phyloP scores from a whole-genome alignment of 495 filamentous ascomycete genomes.

The Aspergillus taichungensis region DNA sequence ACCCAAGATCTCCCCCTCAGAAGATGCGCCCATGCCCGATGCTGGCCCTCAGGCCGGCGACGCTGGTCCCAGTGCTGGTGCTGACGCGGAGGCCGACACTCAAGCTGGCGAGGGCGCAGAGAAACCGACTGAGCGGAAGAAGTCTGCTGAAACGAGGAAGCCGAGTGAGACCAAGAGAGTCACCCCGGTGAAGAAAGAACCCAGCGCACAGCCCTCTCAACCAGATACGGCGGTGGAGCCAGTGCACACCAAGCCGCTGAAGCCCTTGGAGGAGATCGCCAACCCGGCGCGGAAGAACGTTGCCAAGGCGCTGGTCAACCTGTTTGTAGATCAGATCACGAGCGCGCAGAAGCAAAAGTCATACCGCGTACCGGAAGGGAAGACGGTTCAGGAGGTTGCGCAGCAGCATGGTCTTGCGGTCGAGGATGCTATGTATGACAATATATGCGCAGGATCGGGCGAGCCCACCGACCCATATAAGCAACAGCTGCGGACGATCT shows the following conservation, averaged over 20 bases:
- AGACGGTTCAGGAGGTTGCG: conserved; percentile 43
- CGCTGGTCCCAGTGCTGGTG: too few relatives aligned
- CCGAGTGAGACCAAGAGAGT: not conserved
- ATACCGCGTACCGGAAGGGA: conserved; percentile 44
- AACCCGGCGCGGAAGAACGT: conserved; percentile 41
- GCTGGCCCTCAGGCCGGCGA: not conserved
- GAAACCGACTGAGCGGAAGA: too few relatives aligned
- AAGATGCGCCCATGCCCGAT: conserved; percentile 8
- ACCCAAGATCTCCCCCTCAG: conserved; percentile 24
- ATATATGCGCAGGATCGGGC: conserved; percentile 40
- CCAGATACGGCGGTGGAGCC: conserved; percentile 19
- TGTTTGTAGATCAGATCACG: conserved; percentile 45
- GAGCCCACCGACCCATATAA: conserved; percentile 46
- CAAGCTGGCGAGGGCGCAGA: too few relatives aligned
- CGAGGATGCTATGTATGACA: conserved; percentile 60
- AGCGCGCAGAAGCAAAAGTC: conserved; percentile 39
- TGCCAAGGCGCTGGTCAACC: conserved; percentile 42
- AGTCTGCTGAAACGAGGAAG: too few relatives aligned
- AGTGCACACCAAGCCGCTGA: conserved; percentile 16
- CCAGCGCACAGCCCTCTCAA: conserved; percentile 15
- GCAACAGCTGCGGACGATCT: conserved; percentile 53
- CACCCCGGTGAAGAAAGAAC: conserved; percentile 27
- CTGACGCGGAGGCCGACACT: too few relatives aligned
- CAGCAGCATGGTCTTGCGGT: conserved; percentile 57
- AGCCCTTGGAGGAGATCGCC: conserved; percentile 34